phyloP scores from a whole-genome alignment of 106 monocot genomes.

The Dendrobium chrysotoxum region DNA sequence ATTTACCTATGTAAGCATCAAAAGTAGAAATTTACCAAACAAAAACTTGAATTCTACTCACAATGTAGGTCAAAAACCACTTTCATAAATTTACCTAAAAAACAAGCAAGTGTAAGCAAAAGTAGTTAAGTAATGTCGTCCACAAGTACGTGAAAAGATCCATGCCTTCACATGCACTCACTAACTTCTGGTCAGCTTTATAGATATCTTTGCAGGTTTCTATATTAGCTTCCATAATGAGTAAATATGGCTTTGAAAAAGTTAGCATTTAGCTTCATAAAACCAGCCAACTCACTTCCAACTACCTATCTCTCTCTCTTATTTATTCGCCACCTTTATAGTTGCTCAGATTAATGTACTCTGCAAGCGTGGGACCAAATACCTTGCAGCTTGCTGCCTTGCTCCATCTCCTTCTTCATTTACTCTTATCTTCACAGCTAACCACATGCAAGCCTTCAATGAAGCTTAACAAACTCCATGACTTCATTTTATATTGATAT shows the following conservation, averaged over 20 bases:
- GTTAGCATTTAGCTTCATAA: background rate
- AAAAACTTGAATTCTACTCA: too few relatives aligned
- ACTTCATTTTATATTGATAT: background rate
- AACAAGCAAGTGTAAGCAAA: too few relatives aligned
- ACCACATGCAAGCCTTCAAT: conserved; percentile 9
- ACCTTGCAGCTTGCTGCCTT: background rate
- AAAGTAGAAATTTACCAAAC: too few relatives aligned
- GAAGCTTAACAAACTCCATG: background rate
- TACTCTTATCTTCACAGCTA: conserved; percentile 2
- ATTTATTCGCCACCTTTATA: background rate
- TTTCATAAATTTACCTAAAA: too few relatives aligned
- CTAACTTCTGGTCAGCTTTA: too few relatives aligned
- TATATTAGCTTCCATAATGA: background rate
- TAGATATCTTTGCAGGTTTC: background rate
- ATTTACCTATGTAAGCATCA: too few relatives aligned
- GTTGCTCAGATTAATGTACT: background rate
- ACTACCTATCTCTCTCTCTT: background rate
- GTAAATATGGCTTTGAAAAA: background rate
- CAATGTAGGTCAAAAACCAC: too few relatives aligned
- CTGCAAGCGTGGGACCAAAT: background rate
- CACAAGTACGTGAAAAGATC: too few relatives aligned
- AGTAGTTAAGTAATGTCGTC: too few relatives aligned
- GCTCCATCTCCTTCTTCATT: background rate
- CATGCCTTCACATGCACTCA: too few relatives aligned
- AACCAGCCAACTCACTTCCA: background rate